These are phyloP conservation scores for Ogataea ramenticola DNA, from an alignment of 805 yeast species.

Conservation along the genomic window DNA sequence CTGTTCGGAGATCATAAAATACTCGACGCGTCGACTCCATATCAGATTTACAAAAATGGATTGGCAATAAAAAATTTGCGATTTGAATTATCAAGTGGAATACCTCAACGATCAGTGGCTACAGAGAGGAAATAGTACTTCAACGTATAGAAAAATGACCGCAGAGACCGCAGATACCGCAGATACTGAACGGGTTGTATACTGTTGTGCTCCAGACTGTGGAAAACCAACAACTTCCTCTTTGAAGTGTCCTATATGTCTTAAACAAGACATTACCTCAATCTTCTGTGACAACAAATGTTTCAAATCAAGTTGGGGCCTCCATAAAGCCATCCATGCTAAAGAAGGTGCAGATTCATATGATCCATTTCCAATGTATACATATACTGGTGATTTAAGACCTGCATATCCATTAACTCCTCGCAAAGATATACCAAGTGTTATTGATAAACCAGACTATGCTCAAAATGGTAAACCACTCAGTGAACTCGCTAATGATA, in stretches of 20 bases:
- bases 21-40: no score
- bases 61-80: no score
- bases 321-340: slow-evolving; percentile 71
- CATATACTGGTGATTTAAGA: slow-evolving; percentile 66
- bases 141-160: no score
- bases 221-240: slow-evolving; percentile 70
- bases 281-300: slow-evolving; percentile 81
- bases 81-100: no score
- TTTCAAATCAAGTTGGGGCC: slow-evolving; percentile 62
- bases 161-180: no score
- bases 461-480: slow-evolving; percentile 74
- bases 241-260: slow-evolving; percentile 87
- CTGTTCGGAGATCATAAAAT: no score
- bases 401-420: slow-evolving; percentile 80
- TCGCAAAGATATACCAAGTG: slow-evolving; percentile 62
- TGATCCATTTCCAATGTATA: slow-evolving; percentile 80
- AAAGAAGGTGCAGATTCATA: slow-evolving; percentile 54
- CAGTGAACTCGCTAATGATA: slow-evolving; percentile 66
- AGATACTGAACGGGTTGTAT: neutral
- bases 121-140: no score
- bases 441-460: slow-evolving; percentile 75
- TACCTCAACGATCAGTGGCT: no score
- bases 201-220: slow-evolving; percentile 77
- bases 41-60: no score
- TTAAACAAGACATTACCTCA: slow-evolving; percentile 57